Evolutionary conservation across 108 stramenopile genomes (phyloP), one percentile per base, ranked within the genome.

Genomic region (Nitzschia palea): DNA sequence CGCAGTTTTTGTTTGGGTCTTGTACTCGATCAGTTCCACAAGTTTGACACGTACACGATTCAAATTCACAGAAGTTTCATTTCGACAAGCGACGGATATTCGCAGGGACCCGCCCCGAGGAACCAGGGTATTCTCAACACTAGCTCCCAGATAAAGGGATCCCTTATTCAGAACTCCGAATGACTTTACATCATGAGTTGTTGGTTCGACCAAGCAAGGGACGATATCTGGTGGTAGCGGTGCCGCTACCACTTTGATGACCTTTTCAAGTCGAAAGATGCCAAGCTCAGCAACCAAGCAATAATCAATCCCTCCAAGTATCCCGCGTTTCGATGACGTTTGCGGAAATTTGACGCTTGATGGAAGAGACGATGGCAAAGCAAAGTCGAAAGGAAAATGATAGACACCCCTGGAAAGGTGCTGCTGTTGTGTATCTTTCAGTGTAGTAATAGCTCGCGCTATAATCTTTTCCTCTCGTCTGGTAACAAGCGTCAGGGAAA

Each of bases 151-250:
- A 3, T 65, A 65, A 15, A 74, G 23, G 40, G 12, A 65, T 30
- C 73, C 73, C 20, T 42, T 61, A 23, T 45, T 43, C 22, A 66
- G 42, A 0, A 66, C 22, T 5, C 65, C 59, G 23, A 56, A 29
- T 23, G 47, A 22, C 28, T 57, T 55, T 17, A 74, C 27, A 32
- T 66, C 59, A 34, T 74, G 50, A 32, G 65, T 74, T 12, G 23
- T 31, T 18, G 73, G 73, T 40, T 74, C 55, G 15, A 53, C 34
- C 27, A 74, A 15, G 36, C 65, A 74, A 47, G 73, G 73, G 20
- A 74, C 73, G 18, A 54, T 28, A 53, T 64, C 50, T 12, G 51
- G n/a, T 3, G 47, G 47, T n/a, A 74, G 47, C 28, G 65, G 73
- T n/a, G 65, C 55, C 35, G 73, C 44, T 2, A 42, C 36, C 27